Conservation (phyloP, 75 land plant genomes). For the Pinus tabuliformis region DNA sequence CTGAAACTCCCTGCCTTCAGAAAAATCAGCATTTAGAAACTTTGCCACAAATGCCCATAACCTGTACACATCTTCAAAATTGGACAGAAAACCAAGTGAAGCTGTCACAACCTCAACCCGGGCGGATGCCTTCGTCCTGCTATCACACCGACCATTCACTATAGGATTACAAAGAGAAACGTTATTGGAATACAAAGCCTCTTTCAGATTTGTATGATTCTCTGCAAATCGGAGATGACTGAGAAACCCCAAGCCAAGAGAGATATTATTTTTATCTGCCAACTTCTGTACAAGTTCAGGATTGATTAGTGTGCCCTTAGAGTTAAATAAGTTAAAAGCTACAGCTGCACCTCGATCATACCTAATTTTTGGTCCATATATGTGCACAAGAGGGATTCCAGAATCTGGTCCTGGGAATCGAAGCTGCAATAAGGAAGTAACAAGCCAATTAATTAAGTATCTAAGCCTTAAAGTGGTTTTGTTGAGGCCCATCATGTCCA, state of each 20-base stretch:
- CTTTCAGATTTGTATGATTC: neutral
- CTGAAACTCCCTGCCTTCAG: constrained; percentile 20
- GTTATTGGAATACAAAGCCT: neutral
- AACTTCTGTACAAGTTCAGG: constrained; percentile 42
- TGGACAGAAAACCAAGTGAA: constrained; percentile 35
- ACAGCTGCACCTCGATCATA: constrained; percentile 49
- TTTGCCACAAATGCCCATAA: constrained; percentile 48
- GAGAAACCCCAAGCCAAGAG: constrained; percentile 41
- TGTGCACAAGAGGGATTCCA: constrained; percentile 29
- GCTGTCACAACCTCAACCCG: constrained; percentile 33
- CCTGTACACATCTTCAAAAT: constrained; percentile 52
- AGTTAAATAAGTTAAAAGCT: constrained; percentile 47
- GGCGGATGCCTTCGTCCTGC: neutral
- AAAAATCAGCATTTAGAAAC: constrained; percentile 49
- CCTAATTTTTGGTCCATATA: constrained; percentile 51
- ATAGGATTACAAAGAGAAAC: constrained; percentile 6
- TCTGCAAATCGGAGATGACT: constrained; percentile 14
- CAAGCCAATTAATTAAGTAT: constrained; percentile 74
- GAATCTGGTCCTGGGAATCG: constrained; percentile 28
- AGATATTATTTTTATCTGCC: constrained; percentile 40
- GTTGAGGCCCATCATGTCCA: constrained; percentile 44
- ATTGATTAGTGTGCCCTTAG: constrained; percentile 27
- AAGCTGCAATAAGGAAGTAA: constrained; percentile 63
- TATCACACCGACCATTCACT: neutral
- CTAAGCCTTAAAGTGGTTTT: constrained; percentile 45